Base-by-base conservation (phyloP, 2,329 filamentous ascomycete species). In the Botrytis tulipae region DNA sequence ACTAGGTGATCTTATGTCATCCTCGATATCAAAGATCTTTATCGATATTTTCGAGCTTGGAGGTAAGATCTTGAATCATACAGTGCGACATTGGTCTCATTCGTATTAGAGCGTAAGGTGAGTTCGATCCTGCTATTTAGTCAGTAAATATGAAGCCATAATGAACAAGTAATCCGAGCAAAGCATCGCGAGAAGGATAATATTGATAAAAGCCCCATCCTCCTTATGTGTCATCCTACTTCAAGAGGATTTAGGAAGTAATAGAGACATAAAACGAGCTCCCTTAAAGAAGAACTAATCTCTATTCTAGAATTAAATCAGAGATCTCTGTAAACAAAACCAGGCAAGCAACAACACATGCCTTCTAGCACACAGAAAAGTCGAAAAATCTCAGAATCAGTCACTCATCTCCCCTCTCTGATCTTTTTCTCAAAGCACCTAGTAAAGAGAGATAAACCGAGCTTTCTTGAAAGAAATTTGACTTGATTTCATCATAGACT, bases 221-320 rank as follows among this genome's bases (percentile, higher is more conserved):
- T 37, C 7, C 8, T 37, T 9, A 9, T 37, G 37, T 37, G 8
- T 37, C 37, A 37, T 37, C 37, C 37, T 37, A 37, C 37, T 37
- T 37, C 5, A n/a, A 54, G 25, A 16, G 12, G 25, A 54, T 12
- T 7, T 7, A 3, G 5, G 25, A 14, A 54, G 25, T 16, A 25
- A 51, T 51, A n/a, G 25, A 51, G 25, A 25, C 22, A 51, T 54
- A 16, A 54, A 54, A 0, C 3, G 6, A 4, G 12, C 12, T 7
- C 14, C 3, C 12, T 51, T n/a, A 16, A 0, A n/a, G 25, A 16
- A n/a, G 3, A 6, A 14, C 3, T 1, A 14, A n/a, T 51, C 10
- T 51, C 25, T 0, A 16, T n/a, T 51, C 25, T 7, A 51, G 4
- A 51, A 0, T 1, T 0, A 0, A 51, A 16, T 1, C 0, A 18